phyloP scores from a whole-genome alignment of 768 basidiomycete species.

The Lentinula boryana region DNA sequence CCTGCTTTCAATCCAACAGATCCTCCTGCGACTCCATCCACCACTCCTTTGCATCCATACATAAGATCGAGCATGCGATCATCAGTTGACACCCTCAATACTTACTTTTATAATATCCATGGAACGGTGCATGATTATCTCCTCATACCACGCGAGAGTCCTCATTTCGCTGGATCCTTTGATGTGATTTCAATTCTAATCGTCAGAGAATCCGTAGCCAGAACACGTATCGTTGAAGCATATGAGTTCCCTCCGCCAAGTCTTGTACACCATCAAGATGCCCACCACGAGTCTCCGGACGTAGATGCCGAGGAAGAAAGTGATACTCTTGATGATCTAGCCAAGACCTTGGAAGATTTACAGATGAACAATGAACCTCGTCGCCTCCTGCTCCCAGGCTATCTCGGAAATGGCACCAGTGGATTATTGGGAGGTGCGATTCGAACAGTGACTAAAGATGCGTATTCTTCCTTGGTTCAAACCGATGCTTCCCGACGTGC shows the following conservation, averaged over 20 bases:
- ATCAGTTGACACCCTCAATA: conserved; percentile 42
- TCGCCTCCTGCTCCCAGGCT: conserved; percentile 26
- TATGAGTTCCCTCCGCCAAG: conserved; percentile 67
- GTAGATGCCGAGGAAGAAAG: conserved; percentile 9
- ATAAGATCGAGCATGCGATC: conserved; percentile 60
- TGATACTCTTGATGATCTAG: conserved; percentile 29
- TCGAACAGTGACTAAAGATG: conserved; percentile 38
- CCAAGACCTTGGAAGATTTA: conserved; percentile 33
- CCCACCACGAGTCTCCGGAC: conserved; percentile 6
- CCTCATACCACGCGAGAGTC: conserved; percentile 62
- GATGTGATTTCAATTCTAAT: conserved; percentile 68
- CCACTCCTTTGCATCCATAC: conserved; percentile 24
- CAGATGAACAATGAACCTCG: conserved; percentile 31
- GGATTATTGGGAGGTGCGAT: conserved; percentile 39
- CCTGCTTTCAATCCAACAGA: conserved; percentile 58
- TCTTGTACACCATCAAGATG: conserved; percentile 15
- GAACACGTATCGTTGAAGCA: conserved; percentile 49
- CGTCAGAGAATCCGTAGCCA: conserved; percentile 44
- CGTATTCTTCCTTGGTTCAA: conserved; percentile 35
- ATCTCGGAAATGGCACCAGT: conserved; percentile 29
- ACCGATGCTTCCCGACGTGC: conserved; percentile 13
- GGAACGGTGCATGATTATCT: conserved; percentile 73
- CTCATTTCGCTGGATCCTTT: conserved; percentile 61
- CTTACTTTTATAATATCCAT: conserved; percentile 52
- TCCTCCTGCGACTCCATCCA: conserved; percentile 25